A percentile compares a stretch with the other conserved stretches of the same genome.
Conservation (phyloP, 805 yeast species). For the Isabelozyma pseudorhagii region DNA sequence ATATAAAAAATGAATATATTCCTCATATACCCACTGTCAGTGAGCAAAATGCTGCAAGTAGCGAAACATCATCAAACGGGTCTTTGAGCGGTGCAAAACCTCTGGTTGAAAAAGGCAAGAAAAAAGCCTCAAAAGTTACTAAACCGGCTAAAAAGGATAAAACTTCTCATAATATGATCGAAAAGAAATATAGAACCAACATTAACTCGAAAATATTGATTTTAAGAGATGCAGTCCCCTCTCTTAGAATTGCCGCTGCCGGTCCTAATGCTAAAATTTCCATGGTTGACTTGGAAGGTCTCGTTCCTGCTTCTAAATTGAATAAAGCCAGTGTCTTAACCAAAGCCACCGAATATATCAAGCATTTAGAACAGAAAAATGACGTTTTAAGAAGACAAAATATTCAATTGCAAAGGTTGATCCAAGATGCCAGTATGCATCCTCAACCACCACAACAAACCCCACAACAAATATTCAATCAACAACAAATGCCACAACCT, state of each 20-base stretch:
- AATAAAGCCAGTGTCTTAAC: slow-evolving; percentile 75
- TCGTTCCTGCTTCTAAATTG: slow-evolving; percentile 71
- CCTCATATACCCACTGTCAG: background rate
- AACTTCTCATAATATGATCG: slow-evolving; percentile 74
- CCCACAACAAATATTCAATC: slow-evolving; percentile 5
- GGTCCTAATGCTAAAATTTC: slow-evolving; percentile 41
- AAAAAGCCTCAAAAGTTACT: slow-evolving; percentile 18
- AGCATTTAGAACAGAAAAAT: slow-evolving; percentile 65
- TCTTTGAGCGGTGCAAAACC: background rate
- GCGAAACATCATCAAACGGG: background rate
- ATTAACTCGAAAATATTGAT: slow-evolving; percentile 69
- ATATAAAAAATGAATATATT: background rate
- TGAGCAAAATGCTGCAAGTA: background rate
- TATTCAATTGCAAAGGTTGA: slow-evolving; percentile 32
- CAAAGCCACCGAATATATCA: slow-evolving; percentile 76
- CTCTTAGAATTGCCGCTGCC: slow-evolving; percentile 59
- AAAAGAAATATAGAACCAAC: slow-evolving; percentile 76
- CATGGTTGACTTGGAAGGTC: slow-evolving; percentile 59
- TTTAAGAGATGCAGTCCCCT: slow-evolving; percentile 74
- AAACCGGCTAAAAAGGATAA: slow-evolving; percentile 55
- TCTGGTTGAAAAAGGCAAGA: background rate
- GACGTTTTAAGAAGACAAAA: slow-evolving; percentile 48
- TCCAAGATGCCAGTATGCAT: slow-evolving; percentile 27
- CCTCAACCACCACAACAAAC: slow-evolving; percentile 11
- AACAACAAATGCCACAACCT: slow-evolving; percentile 11